These are phyloP conservation scores for Plectranthus barbatus DNA, from an alignment of 257 asterid genomes.

Conservation along the genomic window DNA sequence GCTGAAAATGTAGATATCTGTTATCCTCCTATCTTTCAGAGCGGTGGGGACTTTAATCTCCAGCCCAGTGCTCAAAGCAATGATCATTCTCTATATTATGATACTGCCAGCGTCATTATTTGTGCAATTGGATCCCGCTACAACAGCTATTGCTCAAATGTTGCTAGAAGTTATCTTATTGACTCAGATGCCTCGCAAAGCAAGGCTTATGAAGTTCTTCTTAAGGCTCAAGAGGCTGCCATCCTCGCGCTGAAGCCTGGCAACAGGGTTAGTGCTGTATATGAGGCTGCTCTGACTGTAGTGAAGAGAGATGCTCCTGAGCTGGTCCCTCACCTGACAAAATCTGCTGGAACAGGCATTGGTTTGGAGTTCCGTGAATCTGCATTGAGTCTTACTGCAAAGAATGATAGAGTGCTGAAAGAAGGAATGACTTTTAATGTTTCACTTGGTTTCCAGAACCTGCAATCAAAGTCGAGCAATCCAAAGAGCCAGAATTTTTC, in stretches of 20 bases:
- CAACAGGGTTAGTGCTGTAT: constrained; percentile 31
- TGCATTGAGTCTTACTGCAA: constrained; percentile 32
- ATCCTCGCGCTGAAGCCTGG: constrained; percentile 50
- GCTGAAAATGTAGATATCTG: constrained; percentile 66
- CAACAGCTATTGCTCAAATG: constrained; percentile 51
- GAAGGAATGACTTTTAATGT: constrained; percentile 56
- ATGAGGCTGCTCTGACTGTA: constrained; percentile 36
- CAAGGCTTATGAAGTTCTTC: constrained; percentile 55
- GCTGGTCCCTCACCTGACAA: constrained; percentile 35
- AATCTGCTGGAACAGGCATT: constrained; percentile 62
- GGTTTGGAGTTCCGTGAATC: constrained; percentile 69
- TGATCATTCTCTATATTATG: constrained; percentile 38
- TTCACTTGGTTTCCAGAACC: constrained; percentile 47
- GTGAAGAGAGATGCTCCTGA: constrained; percentile 52
- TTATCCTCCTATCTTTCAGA: constrained; percentile 65
- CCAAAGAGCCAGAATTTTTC: constrained; percentile 38
- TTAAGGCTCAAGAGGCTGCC: constrained; percentile 53
- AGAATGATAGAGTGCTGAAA: constrained; percentile 41
- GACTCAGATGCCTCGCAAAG: constrained; percentile 37
- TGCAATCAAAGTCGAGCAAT: constrained; percentile 29
- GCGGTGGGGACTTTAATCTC: constrained; percentile 55
- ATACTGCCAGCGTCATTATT: constrained; percentile 40
- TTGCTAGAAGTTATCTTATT: constrained; percentile 51
- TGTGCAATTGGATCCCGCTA: constrained; percentile 59
- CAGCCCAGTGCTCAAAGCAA: constrained; percentile 54